Evolutionary conservation across 2,329 filamentous ascomycete genomes (phyloP).

Genomic region (Trichoderma sp.): DNA sequence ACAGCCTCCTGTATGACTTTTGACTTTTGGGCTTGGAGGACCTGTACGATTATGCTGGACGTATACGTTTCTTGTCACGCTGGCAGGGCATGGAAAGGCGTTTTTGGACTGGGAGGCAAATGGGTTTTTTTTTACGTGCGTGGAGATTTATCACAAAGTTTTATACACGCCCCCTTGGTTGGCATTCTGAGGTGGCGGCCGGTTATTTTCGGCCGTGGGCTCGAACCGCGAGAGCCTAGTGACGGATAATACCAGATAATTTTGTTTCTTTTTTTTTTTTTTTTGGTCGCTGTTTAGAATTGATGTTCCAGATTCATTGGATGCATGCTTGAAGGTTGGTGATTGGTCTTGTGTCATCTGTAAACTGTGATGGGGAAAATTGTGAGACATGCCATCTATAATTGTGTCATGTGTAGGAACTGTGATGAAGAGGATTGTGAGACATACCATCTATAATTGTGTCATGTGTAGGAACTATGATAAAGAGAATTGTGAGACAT

Average conservation of each 20-base stretch:
- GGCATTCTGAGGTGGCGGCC: constrained; percentile 15
- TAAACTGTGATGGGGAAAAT: too few species aligned
- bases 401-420: background rate
- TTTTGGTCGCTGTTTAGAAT: constrained; percentile 3
- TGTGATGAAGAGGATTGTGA: background rate
- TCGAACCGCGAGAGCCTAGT: constrained; percentile 9
- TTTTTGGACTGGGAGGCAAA: constrained; percentile 18
- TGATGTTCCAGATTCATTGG: background rate
- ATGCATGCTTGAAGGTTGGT: background rate
- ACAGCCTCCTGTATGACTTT: constrained; percentile 5
- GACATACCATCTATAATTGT: background rate
- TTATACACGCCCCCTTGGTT: constrained; percentile 17
- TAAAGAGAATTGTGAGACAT: background rate
- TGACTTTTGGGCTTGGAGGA: constrained; percentile 15
- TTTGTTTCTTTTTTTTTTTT: constrained; percentile 9
- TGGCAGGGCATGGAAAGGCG: constrained; percentile 23
- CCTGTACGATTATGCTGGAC: constrained; percentile 24
- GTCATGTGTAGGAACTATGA: too few species aligned
- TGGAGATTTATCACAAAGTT: constrained; percentile 12
- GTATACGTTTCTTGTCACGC: constrained; percentile 22
- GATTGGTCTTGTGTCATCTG: background rate
- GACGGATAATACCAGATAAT: constrained; percentile 19
- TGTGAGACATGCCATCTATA: background rate
- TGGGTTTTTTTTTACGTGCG: background rate
- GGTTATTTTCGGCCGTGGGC: constrained; percentile 10